Conservation (phyloP, 257 asterid genomes). For the Nicotiana tomentosiformis region DNA sequence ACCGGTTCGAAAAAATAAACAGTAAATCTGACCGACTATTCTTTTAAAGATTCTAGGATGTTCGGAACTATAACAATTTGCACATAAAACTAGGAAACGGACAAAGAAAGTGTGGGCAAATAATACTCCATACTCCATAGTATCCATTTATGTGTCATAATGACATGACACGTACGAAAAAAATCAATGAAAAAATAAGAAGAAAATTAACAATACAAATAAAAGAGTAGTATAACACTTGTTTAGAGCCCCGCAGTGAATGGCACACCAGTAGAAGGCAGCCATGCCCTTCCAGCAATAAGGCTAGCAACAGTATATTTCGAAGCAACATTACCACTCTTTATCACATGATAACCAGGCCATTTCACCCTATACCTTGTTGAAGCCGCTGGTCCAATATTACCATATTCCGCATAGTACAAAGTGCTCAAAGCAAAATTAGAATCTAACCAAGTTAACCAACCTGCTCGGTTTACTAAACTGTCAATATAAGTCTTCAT, state of each 20-base stretch:
- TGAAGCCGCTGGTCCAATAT: constrained; percentile 57
- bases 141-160: constrained; percentile 37
- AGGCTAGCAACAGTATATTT: constrained; percentile 57
- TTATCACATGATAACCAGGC: constrained; percentile 57
- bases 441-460: constrained; percentile 63
- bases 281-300: constrained; percentile 65
- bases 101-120: no score
- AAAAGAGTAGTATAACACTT: neutral
- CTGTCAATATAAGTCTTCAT: constrained; percentile 48
- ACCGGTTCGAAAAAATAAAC: no score
- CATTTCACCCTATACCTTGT: constrained; percentile 51
- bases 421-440: constrained; percentile 56
- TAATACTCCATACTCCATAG: neutral
- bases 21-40: no score
- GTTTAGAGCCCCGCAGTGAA: constrained; percentile 55
- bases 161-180: constrained; percentile 49
- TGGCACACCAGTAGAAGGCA: constrained; percentile 81
- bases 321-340: constrained; percentile 31
- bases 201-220: neutral
- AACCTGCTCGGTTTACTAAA: constrained; percentile 55
- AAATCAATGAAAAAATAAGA: constrained; percentile 35
- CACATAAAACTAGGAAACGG: no score
- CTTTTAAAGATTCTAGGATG: no score
- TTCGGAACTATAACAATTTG: no score
- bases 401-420: constrained; percentile 73